These are phyloP conservation scores for Teunomyces stri DNA, from an alignment of 805 yeast species.

Conservation along the genomic window DNA sequence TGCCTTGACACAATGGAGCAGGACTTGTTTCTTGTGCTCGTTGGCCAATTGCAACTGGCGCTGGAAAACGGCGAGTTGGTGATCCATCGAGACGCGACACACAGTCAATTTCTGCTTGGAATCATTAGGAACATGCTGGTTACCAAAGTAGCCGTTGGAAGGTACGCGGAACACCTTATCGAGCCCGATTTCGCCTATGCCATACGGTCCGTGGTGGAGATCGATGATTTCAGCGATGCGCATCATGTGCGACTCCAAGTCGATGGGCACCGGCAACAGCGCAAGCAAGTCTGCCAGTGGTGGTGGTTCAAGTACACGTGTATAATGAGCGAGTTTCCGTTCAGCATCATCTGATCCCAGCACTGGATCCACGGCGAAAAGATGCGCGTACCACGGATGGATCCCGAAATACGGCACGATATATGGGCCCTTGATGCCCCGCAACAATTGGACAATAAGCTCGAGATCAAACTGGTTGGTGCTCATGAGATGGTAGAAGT, in stretches of 20 bases:
- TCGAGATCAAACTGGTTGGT: conserved; percentile 36
- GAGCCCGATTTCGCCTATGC: conserved; percentile 89
- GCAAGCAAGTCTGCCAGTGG: conserved; percentile 40
- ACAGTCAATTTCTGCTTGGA: conserved; percentile 30
- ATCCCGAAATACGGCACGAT: conserved; percentile 61
- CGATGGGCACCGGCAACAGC: conserved; percentile 61
- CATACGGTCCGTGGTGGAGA: conserved; percentile 17
- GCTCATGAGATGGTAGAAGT: conserved; percentile 32
- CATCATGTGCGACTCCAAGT: conserved; percentile 33
- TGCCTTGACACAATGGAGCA: conserved; percentile 83
- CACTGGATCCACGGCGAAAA: conserved; percentile 40
- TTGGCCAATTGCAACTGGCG: conserved; percentile 56
- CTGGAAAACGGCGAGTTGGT: conserved; percentile 58
- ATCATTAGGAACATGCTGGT: conserved; percentile 11
- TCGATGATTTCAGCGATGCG: conserved; percentile 24
- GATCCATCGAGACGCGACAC: conserved; percentile 59
- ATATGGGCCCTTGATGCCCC: conserved; percentile 7
- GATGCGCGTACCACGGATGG: conserved; percentile 91
- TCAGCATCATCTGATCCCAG: conserved; percentile 9
- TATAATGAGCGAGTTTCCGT: conserved; percentile 56
- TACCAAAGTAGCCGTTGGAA: conserved; percentile 51
- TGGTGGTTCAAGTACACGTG: conserved; percentile 42
- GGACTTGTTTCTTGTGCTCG: conserved; percentile 48
- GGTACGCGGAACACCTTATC: conserved; percentile 78
- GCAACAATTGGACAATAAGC: conserved; percentile 19